Base-by-base conservation (phyloP, 1,284 basidiomycete genomes). In the Cutaneotrichosporon sp. region DNA sequence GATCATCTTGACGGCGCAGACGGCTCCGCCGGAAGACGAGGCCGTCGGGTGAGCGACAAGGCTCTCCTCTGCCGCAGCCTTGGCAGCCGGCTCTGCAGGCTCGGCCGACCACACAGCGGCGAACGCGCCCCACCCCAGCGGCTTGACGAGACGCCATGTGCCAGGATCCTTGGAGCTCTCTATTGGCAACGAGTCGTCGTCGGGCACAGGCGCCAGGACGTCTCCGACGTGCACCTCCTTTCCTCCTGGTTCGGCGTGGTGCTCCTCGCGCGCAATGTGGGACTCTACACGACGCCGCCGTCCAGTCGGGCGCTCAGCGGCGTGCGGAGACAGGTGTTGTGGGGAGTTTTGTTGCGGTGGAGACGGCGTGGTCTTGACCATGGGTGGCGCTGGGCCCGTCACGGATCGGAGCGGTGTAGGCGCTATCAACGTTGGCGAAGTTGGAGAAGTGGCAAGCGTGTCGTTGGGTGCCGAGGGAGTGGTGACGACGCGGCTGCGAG, bases 1-100 rank as follows among this genome's bases (percentile, higher is more conserved):
- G 21, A 90, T 86, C 79, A 91, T 81, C 78, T 93, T 93, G 65
- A 93, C 83, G 8, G 90, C 88, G 1, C 87, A 66, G 23, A 54
- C 37, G 53, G 53, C 55, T 33, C 48, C 59, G 36, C 51, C 52
- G 21, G 38, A 18, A 2, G 30, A 33, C 12, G 17, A 20, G 10
- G 10, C 17, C 17, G 34, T 17, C n/a, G 23, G 18, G n/a, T 10
- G 52, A 13, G 10, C 45, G 22, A 4, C 18, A 17, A 35, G 17
- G 18, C 30, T 33, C 18, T n/a, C 43, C 33, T 35, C 17, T 2
- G 20, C 33, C 4, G 30, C 13, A 4, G 21, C 18, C 10, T 33
- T 18, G 8, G 33, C 43, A 9, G 30, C 21, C 4, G 8, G 33
- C 12, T 30, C 52, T 70, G 77, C 37, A 68, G 75, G 62, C 58